Percentiles rank a stretch among this genome's conserved stretches.
These are phyloP conservation scores for Apiosordaria backusii DNA, from an alignment of 495 filamentous ascomycete species.

Conservation along the genomic window DNA sequence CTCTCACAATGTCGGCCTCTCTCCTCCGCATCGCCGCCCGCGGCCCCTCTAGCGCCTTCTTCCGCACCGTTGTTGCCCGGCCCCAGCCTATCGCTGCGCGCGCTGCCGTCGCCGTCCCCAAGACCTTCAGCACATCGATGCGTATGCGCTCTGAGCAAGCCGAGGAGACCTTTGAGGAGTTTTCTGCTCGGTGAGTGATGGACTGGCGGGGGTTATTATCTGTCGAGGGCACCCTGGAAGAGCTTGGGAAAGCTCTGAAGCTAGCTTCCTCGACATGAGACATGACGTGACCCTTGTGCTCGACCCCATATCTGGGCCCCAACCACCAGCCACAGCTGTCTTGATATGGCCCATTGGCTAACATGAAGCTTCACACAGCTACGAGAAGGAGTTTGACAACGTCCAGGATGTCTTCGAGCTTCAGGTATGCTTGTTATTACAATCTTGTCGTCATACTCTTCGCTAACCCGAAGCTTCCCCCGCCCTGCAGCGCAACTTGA, in stretches of 20 bases:
- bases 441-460: slow-evolving; percentile 4
- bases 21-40: slow-evolving; percentile 68
- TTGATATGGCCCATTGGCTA: slow-evolving; percentile 26
- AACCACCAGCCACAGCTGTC: slow-evolving; percentile 5
- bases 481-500: slow-evolving; percentile 82
- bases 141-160: slow-evolving; percentile 57
- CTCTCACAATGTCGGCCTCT: slow-evolving; percentile 54
- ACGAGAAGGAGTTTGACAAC: slow-evolving; percentile 97
- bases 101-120: slow-evolving; percentile 39
- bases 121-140: slow-evolving; percentile 63
- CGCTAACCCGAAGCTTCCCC: slow-evolving; percentile 18
- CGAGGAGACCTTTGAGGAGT: slow-evolving; percentile 98
- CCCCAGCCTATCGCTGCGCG: slow-evolving; percentile 43
- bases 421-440: slow-evolving; percentile 64
- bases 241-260: slow-evolving; percentile 26
- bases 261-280: slow-evolving; percentile 19
- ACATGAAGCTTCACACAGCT: slow-evolving; percentile 55
- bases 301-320: slow-evolving; percentile 12
- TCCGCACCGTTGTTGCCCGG: slow-evolving; percentile 55
- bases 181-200: slow-evolving; percentile 83
- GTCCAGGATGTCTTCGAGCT: slow-evolving; percentile 99
- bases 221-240: slow-evolving; percentile 8
- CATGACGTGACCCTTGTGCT: slow-evolving; percentile 29
- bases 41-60: slow-evolving; percentile 59
- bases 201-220: background rate